Evolutionary conservation across 352 stramenopile genomes (phyloP).

Genomic region (Pythium apleroticum): DNA sequence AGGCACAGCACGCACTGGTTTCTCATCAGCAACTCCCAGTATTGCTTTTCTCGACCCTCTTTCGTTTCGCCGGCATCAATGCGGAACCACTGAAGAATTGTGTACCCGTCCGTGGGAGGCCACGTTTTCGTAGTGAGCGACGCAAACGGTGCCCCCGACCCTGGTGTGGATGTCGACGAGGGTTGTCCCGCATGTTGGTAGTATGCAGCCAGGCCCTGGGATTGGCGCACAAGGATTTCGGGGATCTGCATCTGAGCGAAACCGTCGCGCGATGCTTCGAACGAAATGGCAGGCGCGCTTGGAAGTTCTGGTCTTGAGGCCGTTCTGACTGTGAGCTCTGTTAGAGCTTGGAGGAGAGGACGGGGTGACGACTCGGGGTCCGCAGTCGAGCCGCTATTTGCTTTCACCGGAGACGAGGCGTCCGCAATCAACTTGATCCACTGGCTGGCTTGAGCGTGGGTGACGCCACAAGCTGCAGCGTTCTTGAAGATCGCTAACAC

Average conservation of each 20-base stretch:
- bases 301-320: not conserved
- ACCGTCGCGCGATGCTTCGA: conserved; percentile 53
- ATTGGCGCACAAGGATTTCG: conserved; percentile 41
- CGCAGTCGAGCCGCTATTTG: not conserved
- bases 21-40: conserved; percentile 54
- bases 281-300: conserved; percentile 33
- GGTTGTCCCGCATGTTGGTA: conserved; percentile 6
- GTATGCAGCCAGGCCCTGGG: conserved; percentile 10
- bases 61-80: conserved; percentile 58
- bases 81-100: conserved; percentile 65
- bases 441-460: conserved; percentile 13
- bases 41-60: conserved; percentile 59
- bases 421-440: conserved; percentile 32
- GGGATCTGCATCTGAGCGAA: conserved; percentile 72
- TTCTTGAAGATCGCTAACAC: conserved; percentile 18
- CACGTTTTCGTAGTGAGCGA: conserved; percentile 50
- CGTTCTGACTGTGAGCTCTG: conserved; percentile 8
- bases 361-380: not conserved
- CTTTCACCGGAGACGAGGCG: not conserved
- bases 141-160: conserved; percentile 32
- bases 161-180: conserved; percentile 12
- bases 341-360: conserved; percentile 16
- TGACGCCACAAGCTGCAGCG: conserved; percentile 11
- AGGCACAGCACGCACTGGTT: conserved; percentile 63
- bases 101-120: conserved; percentile 65